phyloP scores from a whole-genome alignment of 805 yeast species.

The Schwanniomyces polymorphus region DNA sequence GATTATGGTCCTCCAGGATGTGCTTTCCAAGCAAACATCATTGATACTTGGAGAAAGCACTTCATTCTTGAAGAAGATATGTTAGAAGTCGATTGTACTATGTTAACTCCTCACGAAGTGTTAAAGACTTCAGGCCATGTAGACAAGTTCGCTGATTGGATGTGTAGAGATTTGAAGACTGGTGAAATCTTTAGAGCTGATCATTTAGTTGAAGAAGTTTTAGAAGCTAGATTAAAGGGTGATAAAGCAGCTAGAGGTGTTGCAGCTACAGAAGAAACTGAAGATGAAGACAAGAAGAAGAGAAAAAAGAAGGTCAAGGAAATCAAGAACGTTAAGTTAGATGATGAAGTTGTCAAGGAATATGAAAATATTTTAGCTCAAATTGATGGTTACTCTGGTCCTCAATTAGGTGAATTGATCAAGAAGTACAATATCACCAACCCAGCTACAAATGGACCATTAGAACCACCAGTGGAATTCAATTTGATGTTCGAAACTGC shows the following conservation, averaged over 20 bases:
- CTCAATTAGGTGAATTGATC: slow-evolving; percentile 87
- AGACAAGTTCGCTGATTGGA: slow-evolving; percentile 98
- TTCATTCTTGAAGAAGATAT: slow-evolving; percentile 96
- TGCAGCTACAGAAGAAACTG: slow-evolving; percentile 50
- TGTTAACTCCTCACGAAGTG: slow-evolving; percentile 97
- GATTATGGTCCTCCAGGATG: slow-evolving; percentile 99
- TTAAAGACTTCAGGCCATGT: slow-evolving; percentile 99
- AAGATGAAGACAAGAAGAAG: slow-evolving; percentile 69
- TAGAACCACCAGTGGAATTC: slow-evolving; percentile 92
- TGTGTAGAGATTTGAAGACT: slow-evolving; percentile 92
- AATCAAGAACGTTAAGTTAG: slow-evolving; percentile 83
- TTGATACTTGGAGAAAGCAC: slow-evolving; percentile 97
- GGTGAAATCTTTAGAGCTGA: slow-evolving; percentile 99
- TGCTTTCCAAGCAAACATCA: slow-evolving; percentile 92
- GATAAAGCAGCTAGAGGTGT: slow-evolving; percentile 95
- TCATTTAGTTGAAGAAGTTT: slow-evolving; percentile 95
- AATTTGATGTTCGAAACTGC: slow-evolving; percentile 99
- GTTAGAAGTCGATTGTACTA: slow-evolving; percentile 97
- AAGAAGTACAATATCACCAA: slow-evolving; percentile 78
- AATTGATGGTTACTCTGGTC: slow-evolving; percentile 95
- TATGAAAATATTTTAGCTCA: slow-evolving; percentile 86
- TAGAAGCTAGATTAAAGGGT: slow-evolving; percentile 95
- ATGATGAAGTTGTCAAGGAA: slow-evolving; percentile 74
- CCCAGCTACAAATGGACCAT: slow-evolving; percentile 84
- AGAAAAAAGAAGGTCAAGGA: slow-evolving; percentile 87